Evolutionary conservation across 257 asterid genomes (phyloP).

Genomic region (Eustoma russellianum): DNA sequence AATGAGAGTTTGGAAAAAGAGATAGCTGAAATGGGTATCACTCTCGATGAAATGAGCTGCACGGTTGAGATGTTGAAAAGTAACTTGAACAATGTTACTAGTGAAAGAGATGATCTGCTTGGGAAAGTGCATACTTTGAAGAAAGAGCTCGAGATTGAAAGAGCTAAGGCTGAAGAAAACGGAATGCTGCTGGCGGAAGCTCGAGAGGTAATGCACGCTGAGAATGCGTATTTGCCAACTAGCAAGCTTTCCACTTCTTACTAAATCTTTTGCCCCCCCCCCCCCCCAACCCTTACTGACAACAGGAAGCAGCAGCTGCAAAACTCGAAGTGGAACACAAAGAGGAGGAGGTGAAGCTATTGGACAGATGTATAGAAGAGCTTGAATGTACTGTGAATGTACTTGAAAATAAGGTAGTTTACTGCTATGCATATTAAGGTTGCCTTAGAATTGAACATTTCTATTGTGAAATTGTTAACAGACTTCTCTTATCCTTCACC

Average conservation of each 20-base stretch:
- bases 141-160: constrained; percentile 52
- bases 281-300: no score
- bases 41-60: constrained; percentile 45
- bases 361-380: constrained; percentile 87
- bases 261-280: background rate
- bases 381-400: constrained; percentile 81
- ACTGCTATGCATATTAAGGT: constrained; percentile 7
- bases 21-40: constrained; percentile 49
- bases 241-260: background rate
- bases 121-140: constrained; percentile 29
- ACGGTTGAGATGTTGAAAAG: constrained; percentile 47
- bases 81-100: constrained; percentile 37
- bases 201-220: constrained; percentile 55
- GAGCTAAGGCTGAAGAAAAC: constrained; percentile 63
- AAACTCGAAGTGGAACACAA: constrained; percentile 58
- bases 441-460: no score
- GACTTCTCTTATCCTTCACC: background rate
- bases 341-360: constrained; percentile 80
- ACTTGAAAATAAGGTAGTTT: constrained; percentile 79
- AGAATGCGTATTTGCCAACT: background rate
- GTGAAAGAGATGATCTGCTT: constrained; percentile 49
- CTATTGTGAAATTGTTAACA: no score
- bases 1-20: constrained; percentile 54
- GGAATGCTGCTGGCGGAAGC: constrained; percentile 63
- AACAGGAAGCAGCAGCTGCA: constrained; percentile 48